These are phyloP conservation scores for Ogataea pignaliae DNA, from an alignment of 805 yeast species.

Conservation along the genomic window DNA sequence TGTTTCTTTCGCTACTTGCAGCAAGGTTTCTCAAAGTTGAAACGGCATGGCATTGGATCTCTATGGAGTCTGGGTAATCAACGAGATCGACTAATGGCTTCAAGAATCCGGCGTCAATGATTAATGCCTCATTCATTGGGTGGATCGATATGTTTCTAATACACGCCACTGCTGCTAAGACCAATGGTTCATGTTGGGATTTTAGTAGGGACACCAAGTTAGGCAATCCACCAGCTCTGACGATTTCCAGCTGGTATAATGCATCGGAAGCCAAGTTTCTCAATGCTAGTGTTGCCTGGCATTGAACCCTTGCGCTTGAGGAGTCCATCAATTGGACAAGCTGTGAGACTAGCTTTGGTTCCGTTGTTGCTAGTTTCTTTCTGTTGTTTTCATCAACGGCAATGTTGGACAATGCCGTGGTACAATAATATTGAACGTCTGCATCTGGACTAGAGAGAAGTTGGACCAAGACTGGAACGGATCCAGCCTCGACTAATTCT, in stretches of 20 bases:
- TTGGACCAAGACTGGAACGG: constrained; percentile 92
- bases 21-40: constrained; percentile 94
- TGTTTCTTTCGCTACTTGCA: constrained; percentile 89
- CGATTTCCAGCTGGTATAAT: constrained; percentile 92
- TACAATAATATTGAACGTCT: constrained; percentile 97
- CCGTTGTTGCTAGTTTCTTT: constrained; percentile 82
- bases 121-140: constrained; percentile 91
- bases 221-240: constrained; percentile 91
- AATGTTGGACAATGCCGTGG: constrained; percentile 93
- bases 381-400: constrained; percentile 95
- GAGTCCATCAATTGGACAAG: constrained; percentile 90
- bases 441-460: constrained; percentile 82
- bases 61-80: constrained; percentile 84
- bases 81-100: constrained; percentile 83
- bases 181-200: constrained; percentile 85
- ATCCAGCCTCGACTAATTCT: constrained; percentile 96
- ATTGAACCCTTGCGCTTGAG: constrained; percentile 89
- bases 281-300: constrained; percentile 96
- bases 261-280: constrained; percentile 96
- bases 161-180: constrained; percentile 96
- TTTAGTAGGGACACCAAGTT: constrained; percentile 87
- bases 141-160: constrained; percentile 95
- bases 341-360: constrained; percentile 85
- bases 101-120: constrained; percentile 94
- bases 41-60: constrained; percentile 97